Evolutionary conservation across 1,284 basidiomycete species (phyloP), one percentile per base, ranked within the genome.

Genomic region (Ceratobasidium sp.): DNA sequence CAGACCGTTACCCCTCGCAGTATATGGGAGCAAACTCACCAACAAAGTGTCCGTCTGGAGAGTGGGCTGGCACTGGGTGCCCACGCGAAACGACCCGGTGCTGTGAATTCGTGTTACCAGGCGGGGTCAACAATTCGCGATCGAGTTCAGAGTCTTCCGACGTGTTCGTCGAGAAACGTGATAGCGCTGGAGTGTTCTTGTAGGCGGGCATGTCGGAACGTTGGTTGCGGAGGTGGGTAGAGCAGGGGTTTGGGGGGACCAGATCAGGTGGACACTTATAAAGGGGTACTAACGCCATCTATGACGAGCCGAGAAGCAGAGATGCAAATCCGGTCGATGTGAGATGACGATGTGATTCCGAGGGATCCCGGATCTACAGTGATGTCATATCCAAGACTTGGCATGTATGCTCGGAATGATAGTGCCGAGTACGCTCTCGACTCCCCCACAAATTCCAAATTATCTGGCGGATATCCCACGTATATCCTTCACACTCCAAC

Each of bases 151-250:
- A 33, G 49, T 66, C 63, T 12, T 33, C 40, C 5, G 63, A 53
- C 16, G 63, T 51, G 63, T 66, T 49, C n/a, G 63, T 66, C 8
- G 63, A 36, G 49, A 54, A 51, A 33, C 63, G 63, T 49, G 63
- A 53, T 28, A 66, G 44, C 4, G 63, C 36, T 21, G 63, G 63
- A n/a, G 63, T 66, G 36, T 66, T 23, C 21, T 66, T 66, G 25
- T 42, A 30, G 23, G 9, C 23, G 9, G 38, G 30, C 49, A 54
- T 66, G 36, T 3, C 18, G 33, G 38, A n/a, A n/a, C n/a, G n/a
- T n/a, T n/a, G n/a, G n/a, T 63, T 18, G 23, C 23, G 49, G 28
- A 53, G 49, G 23, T 28, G 49, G 48, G 36, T 40, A 33, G 49
- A 66, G 63, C 30, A 42, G 46, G 63, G 33, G 49, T n/a, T 28